phyloP scores from a whole-genome alignment of 768 basidiomycete genomes.

The Lentinula edodes region DNA sequence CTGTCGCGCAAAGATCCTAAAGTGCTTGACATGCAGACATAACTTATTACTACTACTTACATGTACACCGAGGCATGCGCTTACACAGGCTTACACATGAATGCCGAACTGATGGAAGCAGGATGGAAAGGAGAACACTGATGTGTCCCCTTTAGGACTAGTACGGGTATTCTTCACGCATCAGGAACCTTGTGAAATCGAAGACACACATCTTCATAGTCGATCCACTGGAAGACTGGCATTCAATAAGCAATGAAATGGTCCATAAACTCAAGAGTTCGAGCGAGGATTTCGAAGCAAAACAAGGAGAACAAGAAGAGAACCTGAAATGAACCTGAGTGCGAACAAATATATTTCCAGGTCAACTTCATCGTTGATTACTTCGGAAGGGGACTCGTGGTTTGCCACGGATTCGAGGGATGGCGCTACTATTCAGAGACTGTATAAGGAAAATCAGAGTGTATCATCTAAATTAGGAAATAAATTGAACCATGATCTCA shows the following conservation, averaged over 20 bases:
- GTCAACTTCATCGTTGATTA: too few relatives aligned
- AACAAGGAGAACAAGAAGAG: background rate
- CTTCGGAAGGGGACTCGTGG: background rate
- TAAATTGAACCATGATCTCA: background rate
- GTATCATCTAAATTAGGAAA: background rate
- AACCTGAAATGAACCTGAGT: too few relatives aligned
- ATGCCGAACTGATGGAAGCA: conserved; percentile 1
- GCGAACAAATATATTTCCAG: too few relatives aligned
- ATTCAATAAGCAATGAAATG: background rate
- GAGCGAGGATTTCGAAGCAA: background rate
- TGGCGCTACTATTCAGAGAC: background rate
- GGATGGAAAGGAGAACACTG: background rate
- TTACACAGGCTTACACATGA: background rate
- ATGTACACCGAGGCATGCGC: background rate
- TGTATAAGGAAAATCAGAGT: background rate
- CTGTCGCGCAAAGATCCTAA: background rate
- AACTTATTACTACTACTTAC: background rate
- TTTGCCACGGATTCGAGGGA: conserved; percentile 1
- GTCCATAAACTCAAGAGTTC: background rate
- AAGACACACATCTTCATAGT: background rate
- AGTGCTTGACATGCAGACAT: background rate
- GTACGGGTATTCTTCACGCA: background rate
- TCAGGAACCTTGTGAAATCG: background rate
- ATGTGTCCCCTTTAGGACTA: conserved; percentile 8
- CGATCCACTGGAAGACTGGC: background rate